Conservation (phyloP, 305 asterid species). For the Fraxinus velutina region DNA sequence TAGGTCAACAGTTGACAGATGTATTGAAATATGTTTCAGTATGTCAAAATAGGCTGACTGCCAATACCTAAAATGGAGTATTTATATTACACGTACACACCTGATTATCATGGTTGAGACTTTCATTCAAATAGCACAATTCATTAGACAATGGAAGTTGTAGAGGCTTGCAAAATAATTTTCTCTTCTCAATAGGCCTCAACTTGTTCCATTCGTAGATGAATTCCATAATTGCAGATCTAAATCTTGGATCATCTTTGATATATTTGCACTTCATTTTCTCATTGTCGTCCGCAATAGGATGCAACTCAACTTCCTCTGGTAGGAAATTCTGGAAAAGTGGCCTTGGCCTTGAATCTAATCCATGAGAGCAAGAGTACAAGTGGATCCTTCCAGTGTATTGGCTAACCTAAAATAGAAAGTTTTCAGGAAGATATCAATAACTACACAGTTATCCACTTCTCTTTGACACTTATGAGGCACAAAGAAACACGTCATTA, state of each 20-base stretch:
- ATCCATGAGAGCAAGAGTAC: constrained; percentile 67
- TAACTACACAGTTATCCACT: not conserved
- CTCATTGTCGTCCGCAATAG: constrained; percentile 34
- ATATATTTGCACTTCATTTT: constrained; percentile 31
- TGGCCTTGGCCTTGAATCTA: constrained; percentile 79
- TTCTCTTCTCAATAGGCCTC: constrained; percentile 73
- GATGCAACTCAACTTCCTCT: constrained; percentile 59
- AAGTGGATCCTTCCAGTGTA: constrained; percentile 89
- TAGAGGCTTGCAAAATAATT: constrained; percentile 71
- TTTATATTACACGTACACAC: constrained; percentile 36
- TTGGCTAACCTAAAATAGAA: constrained; percentile 65
- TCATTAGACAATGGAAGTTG: constrained; percentile 80
- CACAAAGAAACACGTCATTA: not conserved
- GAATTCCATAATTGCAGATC: constrained; percentile 50
- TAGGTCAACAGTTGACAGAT: not conserved
- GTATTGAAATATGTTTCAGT: not conserved
- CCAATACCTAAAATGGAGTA: not conserved
- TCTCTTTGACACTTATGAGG: not conserved
- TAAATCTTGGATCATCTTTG: constrained; percentile 47
- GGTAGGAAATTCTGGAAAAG: constrained; percentile 71
- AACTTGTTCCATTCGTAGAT: constrained; percentile 68
- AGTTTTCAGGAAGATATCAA: constrained; percentile 14
- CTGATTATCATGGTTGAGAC: constrained; percentile 68
- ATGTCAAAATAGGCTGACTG: not conserved
- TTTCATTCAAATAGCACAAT: constrained; percentile 71